phyloP scores from a whole-genome alignment of 495 filamentous ascomycete genomes.

The Aspergillus asperescens region DNA sequence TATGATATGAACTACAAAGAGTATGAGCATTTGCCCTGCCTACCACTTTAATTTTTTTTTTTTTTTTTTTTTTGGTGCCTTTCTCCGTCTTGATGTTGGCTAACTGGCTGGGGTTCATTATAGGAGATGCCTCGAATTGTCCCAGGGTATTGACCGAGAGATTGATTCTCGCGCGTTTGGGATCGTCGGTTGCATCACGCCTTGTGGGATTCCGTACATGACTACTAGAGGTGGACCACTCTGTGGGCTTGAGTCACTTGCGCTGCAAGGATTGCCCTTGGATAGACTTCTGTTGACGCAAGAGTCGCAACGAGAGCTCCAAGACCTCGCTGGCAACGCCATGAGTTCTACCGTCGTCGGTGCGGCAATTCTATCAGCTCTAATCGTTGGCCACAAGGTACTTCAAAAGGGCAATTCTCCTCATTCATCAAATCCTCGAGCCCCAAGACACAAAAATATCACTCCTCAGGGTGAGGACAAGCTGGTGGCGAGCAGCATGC shows the following conservation, averaged over 20 bases:
- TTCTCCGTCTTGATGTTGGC: neutral
- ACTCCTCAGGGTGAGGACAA: neutral
- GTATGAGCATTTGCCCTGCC: slow-evolving; percentile 24
- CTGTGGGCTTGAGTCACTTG: slow-evolving; percentile 60
- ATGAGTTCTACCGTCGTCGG: slow-evolving; percentile 77
- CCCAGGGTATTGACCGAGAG: slow-evolving; percentile 68
- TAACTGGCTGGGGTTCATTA: neutral
- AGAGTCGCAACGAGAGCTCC: slow-evolving; percentile 59
- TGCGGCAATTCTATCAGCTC: slow-evolving; percentile 49
- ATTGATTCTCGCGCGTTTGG: slow-evolving; percentile 48
- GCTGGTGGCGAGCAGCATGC: slow-evolving; percentile 12
- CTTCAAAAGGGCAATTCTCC: slow-evolving; percentile 21
- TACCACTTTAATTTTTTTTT: neutral
- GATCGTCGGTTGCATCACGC: slow-evolving; percentile 66
- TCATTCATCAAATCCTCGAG: neutral
- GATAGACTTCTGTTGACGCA: slow-evolving; percentile 55
- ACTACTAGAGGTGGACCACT: slow-evolving; percentile 59
- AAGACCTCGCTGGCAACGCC: slow-evolving; percentile 76
- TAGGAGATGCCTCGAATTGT: slow-evolving; percentile 59
- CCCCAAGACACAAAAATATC: slow-evolving; percentile 10
- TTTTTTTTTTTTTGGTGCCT: neutral
- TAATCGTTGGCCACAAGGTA: slow-evolving; percentile 42
- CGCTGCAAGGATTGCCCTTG: slow-evolving; percentile 67
- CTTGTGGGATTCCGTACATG: slow-evolving; percentile 57
- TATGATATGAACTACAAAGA: slow-evolving; percentile 64